A percentile compares a stretch with the other conserved stretches of the same genome.
These are phyloP conservation scores for Leccinum subfulvum DNA, from an alignment of 1,284 basidiomycete species.

Conservation along the genomic window DNA sequence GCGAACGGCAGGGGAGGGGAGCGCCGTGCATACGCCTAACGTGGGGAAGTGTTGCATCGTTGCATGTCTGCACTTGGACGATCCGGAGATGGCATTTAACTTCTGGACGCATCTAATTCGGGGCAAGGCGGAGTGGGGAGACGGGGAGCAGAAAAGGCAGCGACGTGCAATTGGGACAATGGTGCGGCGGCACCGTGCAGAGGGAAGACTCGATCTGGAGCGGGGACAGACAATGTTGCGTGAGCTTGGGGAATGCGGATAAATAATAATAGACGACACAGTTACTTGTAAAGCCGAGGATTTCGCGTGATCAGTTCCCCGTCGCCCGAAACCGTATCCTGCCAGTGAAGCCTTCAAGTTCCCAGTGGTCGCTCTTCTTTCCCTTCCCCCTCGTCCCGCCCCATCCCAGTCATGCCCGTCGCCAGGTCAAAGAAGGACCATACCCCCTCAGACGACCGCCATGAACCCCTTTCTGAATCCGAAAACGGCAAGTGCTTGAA, in stretches of 20 bases:
- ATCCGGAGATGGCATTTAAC: slow-evolving; percentile 51
- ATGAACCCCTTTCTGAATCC: slow-evolving; percentile 56
- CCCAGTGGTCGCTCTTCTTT: not conserved
- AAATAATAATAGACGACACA: not conserved
- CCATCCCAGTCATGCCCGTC: slow-evolving; percentile 50
- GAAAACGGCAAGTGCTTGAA: slow-evolving; percentile 67
- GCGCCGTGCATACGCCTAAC: slow-evolving; percentile 40
- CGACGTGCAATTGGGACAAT: slow-evolving; percentile 41
- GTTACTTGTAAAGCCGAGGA: not conserved
- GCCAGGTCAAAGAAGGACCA: slow-evolving; percentile 65
- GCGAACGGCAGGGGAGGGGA: slow-evolving; percentile 35
- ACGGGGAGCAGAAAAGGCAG: slow-evolving; percentile 42
- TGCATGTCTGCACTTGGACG: slow-evolving; percentile 47
- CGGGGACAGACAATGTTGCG: slow-evolving; percentile 37
- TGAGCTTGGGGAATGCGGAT: slow-evolving; percentile 23
- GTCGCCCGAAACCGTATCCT: not conserved
- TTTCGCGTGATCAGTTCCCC: not conserved
- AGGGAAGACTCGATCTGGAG: slow-evolving; percentile 31
- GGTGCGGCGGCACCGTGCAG: slow-evolving; percentile 33
- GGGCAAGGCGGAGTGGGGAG: slow-evolving; percentile 48
- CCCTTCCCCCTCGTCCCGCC: not conserved
- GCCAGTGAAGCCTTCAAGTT: not conserved
- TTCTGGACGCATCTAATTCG: slow-evolving; percentile 57
- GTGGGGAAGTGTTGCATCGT: slow-evolving; percentile 52
- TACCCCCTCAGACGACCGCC: slow-evolving; percentile 46